phyloP scores from a whole-genome alignment of 2,329 filamentous ascomycete species.

The Ophiostoma piceae region DNA sequence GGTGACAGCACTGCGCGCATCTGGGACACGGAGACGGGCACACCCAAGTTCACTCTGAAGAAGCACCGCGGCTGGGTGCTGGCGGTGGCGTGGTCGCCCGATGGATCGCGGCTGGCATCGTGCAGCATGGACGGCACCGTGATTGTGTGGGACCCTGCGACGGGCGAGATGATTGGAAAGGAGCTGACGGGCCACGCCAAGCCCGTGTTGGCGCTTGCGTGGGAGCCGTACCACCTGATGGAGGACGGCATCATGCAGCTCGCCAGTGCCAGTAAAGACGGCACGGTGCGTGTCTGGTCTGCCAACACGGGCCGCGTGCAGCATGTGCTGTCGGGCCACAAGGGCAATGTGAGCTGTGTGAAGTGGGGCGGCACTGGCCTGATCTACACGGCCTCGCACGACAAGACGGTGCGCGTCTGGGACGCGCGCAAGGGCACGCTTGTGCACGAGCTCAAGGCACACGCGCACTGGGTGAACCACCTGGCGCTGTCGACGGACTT shows the following conservation, averaged over 20 bases:
- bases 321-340: conserved; percentile 80
- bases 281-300: conserved; percentile 82
- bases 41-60: conserved; percentile 76
- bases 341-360: conserved; percentile 81
- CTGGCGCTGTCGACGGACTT: conserved; percentile 91
- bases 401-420: conserved; percentile 92
- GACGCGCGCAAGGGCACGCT: conserved; percentile 72
- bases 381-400: conserved; percentile 81
- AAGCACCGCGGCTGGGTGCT: conserved; percentile 89
- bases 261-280: conserved; percentile 84
- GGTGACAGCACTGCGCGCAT: conserved; percentile 88
- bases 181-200: conserved; percentile 80
- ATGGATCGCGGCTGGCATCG: conserved; percentile 74
- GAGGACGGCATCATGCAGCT: conserved; percentile 67
- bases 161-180: conserved; percentile 65
- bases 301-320: conserved; percentile 73
- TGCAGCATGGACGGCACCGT: conserved; percentile 91
- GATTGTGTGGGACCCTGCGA: conserved; percentile 81
- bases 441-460: conserved; percentile 64
- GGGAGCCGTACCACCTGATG: conserved; percentile 91
- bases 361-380: conserved; percentile 87
- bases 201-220: conserved; percentile 80
- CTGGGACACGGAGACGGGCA: conserved; percentile 93
- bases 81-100: conserved; percentile 79
- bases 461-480: conserved; percentile 95